These are phyloP conservation scores for Phytophthora nicotianae DNA, from an alignment of 352 stramenopile genomes.

Conservation along the genomic window DNA sequence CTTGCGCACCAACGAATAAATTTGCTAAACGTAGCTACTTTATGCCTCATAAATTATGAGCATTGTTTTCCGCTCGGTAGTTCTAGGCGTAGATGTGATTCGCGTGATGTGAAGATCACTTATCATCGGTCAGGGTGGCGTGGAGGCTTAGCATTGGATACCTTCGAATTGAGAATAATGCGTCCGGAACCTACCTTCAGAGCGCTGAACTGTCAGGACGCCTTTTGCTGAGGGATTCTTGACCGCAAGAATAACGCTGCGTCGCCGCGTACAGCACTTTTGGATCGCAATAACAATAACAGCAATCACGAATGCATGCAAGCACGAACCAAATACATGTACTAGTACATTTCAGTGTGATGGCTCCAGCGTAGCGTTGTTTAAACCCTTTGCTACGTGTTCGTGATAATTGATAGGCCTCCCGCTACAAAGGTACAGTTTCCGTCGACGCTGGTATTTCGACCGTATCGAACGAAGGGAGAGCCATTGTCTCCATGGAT, in stretches of 20 bases:
- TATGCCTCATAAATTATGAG: too few species aligned
- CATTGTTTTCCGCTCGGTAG: too few species aligned
- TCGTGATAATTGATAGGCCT: not conserved
- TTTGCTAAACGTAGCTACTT: too few species aligned
- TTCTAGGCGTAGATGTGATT: too few species aligned
- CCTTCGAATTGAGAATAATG: constrained; percentile 5
- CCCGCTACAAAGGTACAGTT: not conserved
- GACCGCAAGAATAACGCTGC: not conserved
- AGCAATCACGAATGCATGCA: too few species aligned
- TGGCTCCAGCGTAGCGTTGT: not conserved
- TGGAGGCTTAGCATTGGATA: too few species aligned
- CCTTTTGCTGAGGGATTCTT: not conserved
- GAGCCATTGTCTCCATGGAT: constrained; percentile 13
- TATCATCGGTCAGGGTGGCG: too few species aligned
- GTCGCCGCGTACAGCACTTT: not conserved
- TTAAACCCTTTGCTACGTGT: not conserved
- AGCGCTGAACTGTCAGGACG: not conserved
- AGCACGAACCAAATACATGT: not conserved
- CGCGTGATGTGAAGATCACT: too few species aligned
- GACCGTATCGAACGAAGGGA: constrained; percentile 16
- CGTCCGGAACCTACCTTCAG: not conserved
- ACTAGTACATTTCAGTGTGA: not conserved
- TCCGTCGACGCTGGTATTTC: constrained; percentile 8
- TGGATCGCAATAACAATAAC: too few species aligned
- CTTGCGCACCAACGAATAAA: too few species aligned